Evolutionary conservation across 2,329 filamentous ascomycete genomes (phyloP).

Genomic region (Ophiocordyceps sinensis): DNA sequence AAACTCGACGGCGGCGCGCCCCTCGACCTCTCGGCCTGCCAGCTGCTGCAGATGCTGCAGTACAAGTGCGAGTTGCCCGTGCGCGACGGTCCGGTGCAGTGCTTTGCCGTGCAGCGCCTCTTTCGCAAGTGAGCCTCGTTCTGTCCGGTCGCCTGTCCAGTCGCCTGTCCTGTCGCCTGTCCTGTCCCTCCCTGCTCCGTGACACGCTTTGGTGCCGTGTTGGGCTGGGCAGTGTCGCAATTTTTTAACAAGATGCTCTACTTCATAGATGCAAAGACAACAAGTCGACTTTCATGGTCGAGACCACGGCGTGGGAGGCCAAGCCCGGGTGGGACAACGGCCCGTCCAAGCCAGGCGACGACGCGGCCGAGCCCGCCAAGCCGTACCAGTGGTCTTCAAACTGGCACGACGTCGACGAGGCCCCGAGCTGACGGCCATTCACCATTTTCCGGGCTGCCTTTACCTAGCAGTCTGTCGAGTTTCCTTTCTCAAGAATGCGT

Average conservation of each 20-base stretch:
- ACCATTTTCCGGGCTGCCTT: not conserved
- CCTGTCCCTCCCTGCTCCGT: too few relatives aligned
- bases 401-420: conserved; percentile 18
- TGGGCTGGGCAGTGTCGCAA: too few relatives aligned
- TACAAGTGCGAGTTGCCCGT: conserved; percentile 41
- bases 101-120: conserved; percentile 42
- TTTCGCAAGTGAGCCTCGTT: conserved; percentile 39
- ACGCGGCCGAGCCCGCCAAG: conserved; percentile 6
- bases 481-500: too few relatives aligned
- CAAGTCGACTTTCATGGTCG: conserved; percentile 42
- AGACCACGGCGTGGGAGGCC: conserved; percentile 49
- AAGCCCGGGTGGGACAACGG: conserved; percentile 11
- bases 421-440: conserved; percentile 5
- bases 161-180: too few relatives aligned
- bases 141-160: too few relatives aligned
- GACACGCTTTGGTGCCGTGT: too few relatives aligned
- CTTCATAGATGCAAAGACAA: conserved; percentile 40
- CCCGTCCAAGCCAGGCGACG: conserved; percentile 5
- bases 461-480: too few relatives aligned
- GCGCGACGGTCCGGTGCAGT: conserved; percentile 32
- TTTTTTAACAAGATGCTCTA: too few relatives aligned
- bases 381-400: conserved; percentile 19
- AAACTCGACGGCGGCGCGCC: conserved; percentile 26
- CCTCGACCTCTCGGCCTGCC: conserved; percentile 39
- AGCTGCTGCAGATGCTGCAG: conserved; percentile 43